Percentiles rank a stretch among this genome's conserved stretches.
Evolutionary conservation across 805 yeast species (phyloP).

Genomic region (Suhomyces vadensis): DNA sequence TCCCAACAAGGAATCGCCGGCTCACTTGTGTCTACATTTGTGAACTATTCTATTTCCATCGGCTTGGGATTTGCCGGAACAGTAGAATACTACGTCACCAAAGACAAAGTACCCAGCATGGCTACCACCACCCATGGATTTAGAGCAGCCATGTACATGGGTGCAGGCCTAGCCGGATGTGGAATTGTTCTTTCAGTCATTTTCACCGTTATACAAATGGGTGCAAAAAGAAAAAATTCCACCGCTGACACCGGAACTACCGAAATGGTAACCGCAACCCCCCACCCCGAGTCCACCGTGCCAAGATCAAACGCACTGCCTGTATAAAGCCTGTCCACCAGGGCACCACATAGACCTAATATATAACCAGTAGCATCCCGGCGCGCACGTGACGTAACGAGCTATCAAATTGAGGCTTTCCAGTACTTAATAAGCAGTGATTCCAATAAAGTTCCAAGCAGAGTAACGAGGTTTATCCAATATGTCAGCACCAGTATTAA

Average conservation of each 20-base stretch:
- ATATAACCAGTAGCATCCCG: no score
- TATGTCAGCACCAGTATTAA: constrained; percentile 20
- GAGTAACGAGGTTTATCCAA: no score
- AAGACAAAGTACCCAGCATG: constrained; percentile 14
- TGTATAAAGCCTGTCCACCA: no score
- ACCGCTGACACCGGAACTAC: not conserved
- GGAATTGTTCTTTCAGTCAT: constrained; percentile 24
- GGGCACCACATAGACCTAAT: no score
- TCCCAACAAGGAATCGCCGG: constrained; percentile 21
- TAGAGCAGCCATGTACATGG: constrained; percentile 29
- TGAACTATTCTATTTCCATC: constrained; percentile 27
- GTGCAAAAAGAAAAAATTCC: not conserved
- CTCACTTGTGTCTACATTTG: constrained; percentile 19
- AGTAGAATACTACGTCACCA: constrained; percentile 30
- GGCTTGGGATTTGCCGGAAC: constrained; percentile 39
- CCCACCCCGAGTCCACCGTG: no score
- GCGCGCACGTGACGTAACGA: no score
- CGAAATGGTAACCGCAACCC: not conserved
- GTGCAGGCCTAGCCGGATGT: constrained; percentile 36
- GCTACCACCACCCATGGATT: constrained; percentile 24
- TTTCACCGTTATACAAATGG: constrained; percentile 16
- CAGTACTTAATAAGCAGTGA: no score
- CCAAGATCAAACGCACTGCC: no score
- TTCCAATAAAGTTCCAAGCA: no score
- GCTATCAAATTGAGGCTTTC: no score